These are phyloP conservation scores for Colletotrichum lupini DNA, from an alignment of 2,329 filamentous ascomycete species.

Conservation along the genomic window DNA sequence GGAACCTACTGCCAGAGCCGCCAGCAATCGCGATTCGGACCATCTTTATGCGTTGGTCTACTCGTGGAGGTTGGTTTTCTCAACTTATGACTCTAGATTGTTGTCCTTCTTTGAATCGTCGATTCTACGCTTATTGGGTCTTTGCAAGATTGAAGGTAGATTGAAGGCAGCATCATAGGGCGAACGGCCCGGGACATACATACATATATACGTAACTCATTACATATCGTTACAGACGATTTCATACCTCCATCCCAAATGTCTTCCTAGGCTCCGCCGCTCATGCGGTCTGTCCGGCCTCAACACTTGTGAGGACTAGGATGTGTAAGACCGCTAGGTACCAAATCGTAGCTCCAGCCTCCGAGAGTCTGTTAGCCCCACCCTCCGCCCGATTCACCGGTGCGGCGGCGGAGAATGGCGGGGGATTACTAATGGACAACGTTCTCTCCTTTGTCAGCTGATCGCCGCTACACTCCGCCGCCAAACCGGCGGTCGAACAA, in stretches of 20 bases:
- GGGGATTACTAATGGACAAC: slow-evolving; percentile 21
- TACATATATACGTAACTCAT: no score
- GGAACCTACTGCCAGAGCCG: slow-evolving; percentile 34
- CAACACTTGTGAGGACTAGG: neutral
- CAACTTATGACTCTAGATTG: no score
- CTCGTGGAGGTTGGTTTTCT: neutral
- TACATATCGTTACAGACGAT: no score
- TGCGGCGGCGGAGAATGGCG: neutral
- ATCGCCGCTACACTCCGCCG: neutral
- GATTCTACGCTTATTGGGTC: neutral
- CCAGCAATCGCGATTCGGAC: slow-evolving; percentile 41
- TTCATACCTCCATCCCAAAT: no score
- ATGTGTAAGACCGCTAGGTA: neutral
- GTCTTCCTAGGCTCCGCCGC: neutral
- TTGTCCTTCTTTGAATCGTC: neutral
- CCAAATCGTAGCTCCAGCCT: neutral
- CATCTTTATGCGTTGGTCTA: slow-evolving; percentile 25
- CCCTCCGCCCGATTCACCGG: neutral
- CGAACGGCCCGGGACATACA: no score
- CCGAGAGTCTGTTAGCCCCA: neutral
- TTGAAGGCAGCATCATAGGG: neutral
- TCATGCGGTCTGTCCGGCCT: neutral
- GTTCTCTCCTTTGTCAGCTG: neutral
- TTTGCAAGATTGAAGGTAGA: neutral
- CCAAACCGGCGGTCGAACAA: slow-evolving; percentile 24